A percentile compares a stretch with the other conserved stretches of the same genome.
These are phyloP conservation scores for Globisporangium orthogonon DNA, from an alignment of 352 stramenopile genomes.

Conservation along the genomic window DNA sequence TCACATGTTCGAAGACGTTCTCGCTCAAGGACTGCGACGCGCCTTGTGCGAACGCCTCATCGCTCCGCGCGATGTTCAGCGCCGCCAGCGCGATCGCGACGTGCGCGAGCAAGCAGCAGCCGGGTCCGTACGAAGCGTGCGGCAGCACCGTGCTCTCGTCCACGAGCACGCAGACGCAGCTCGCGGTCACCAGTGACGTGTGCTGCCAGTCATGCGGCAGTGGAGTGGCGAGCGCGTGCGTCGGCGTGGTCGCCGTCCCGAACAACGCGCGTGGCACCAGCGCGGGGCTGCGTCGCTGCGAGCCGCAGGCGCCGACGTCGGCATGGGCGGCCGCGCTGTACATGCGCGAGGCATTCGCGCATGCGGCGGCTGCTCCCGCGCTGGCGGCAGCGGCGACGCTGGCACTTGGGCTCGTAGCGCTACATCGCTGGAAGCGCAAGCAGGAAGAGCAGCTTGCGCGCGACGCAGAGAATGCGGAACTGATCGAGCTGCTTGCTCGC, in stretches of 20 bases:
- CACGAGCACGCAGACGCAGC: slow-evolving; percentile 1
- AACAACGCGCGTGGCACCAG: background rate
- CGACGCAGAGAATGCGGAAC: background rate
- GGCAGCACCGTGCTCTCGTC: slow-evolving; percentile 2
- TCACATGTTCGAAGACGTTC: slow-evolving; percentile 15
- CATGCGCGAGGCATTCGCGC: background rate
- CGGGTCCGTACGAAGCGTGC: slow-evolving; percentile 3
- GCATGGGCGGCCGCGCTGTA: background rate
- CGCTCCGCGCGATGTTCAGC: background rate
- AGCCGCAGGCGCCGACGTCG: background rate
- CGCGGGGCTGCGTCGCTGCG: slow-evolving; percentile 5
- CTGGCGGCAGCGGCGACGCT: background rate
- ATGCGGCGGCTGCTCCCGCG: background rate
- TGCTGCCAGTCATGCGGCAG: slow-evolving; percentile 10
- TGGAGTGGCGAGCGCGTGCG: background rate
- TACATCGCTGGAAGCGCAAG: background rate
- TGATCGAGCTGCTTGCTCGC: background rate
- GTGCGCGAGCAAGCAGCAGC: background rate
- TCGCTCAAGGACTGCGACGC: slow-evolving; percentile 19
- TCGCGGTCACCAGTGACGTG: background rate
- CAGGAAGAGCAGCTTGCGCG: background rate
- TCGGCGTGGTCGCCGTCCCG: background rate
- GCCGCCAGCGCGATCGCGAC: background rate
- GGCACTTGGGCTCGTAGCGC: background rate
- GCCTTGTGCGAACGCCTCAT: slow-evolving; percentile 11